Percentiles rank a stretch among this genome's conserved stretches.
Conservation (phyloP, 371 early-diverging fungal species). For the Circinella minor region DNA sequence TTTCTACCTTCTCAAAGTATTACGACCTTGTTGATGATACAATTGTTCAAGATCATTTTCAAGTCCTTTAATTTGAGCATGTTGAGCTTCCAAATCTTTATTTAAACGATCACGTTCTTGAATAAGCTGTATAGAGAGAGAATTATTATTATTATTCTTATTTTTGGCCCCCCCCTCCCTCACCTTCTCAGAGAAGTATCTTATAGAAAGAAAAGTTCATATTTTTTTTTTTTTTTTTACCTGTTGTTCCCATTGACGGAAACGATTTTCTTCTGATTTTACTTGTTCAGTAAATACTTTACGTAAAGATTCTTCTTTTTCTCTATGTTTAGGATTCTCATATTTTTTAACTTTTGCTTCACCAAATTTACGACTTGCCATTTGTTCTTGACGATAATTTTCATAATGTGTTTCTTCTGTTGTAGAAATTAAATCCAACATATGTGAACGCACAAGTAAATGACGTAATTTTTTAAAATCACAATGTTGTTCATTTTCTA, state of each 20-base stretch:
- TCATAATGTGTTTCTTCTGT: conserved; percentile 93
- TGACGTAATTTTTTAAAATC: conserved; percentile 94
- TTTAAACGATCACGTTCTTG: conserved; percentile 96
- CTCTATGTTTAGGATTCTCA: conserved; percentile 80
- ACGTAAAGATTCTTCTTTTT: conserved; percentile 93
- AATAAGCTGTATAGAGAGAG: conserved; percentile 62
- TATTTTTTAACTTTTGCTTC: conserved; percentile 76
- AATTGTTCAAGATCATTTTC: conserved; percentile 82
- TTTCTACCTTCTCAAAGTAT: conserved; percentile 42
- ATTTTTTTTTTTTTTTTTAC: conserved; percentile 54
- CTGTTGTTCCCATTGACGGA: conserved; percentile 97
- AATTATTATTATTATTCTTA: not conserved
- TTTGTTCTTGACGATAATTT: conserved; percentile 77
- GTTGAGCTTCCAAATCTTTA: conserved; percentile 95
- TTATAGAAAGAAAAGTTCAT: no score
- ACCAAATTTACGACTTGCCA: conserved; percentile 83
- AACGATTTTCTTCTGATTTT: conserved; percentile 90
- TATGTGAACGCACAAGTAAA: conserved; percentile 88
- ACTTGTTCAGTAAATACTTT: conserved; percentile 96
- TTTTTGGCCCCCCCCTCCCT: no score
- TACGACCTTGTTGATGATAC: conserved; percentile 49
- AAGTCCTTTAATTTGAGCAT: conserved; percentile 88
- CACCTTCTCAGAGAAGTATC: not conserved
- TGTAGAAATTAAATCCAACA: conserved; percentile 87
- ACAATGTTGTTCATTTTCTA: conserved; percentile 87